phyloP scores from a whole-genome alignment of 306 rosid genomes.

The Casuarina glauca region DNA sequence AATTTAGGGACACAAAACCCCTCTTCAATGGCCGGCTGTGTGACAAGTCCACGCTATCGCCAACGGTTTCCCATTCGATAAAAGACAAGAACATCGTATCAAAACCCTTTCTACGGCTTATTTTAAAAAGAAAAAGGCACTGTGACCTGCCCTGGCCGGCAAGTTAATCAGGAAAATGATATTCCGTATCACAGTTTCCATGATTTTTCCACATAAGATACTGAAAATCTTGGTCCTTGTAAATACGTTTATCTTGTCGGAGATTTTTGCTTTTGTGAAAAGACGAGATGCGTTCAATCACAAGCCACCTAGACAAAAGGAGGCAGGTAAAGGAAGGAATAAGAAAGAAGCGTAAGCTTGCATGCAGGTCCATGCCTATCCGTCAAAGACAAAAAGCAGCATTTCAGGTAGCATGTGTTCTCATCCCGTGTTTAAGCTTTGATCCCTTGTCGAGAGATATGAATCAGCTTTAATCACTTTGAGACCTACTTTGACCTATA shows the following conservation, averaged over 20 bases:
- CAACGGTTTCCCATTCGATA: too few relatives aligned
- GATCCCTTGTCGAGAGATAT: too few relatives aligned
- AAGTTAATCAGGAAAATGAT: not conserved
- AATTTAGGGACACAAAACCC: too few relatives aligned
- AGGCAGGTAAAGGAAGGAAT: conserved; percentile 1
- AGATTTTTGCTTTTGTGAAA: conserved; percentile 21
- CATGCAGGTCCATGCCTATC: conserved; percentile 33
- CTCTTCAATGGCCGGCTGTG: too few relatives aligned
- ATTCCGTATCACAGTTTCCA: conserved; percentile 13
- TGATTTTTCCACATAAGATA: not conserved
- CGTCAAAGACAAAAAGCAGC: conserved; percentile 14
- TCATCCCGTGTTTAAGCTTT: not conserved
- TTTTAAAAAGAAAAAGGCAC: not conserved
- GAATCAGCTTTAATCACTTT: not conserved
- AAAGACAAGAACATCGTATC: not conserved
- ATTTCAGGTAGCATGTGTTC: not conserved
- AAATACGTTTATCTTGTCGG: conserved; percentile 7
- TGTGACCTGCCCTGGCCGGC: not conserved
- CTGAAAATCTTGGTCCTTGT: conserved; percentile 2
- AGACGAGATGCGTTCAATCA: conserved; percentile 17
- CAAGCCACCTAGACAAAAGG: conserved; percentile 3
- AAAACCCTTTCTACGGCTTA: not conserved
- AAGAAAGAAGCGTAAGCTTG: conserved; percentile 16
- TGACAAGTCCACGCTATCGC: too few relatives aligned
- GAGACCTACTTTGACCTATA: not conserved